These are phyloP conservation scores for Tetradesmus lagerheimii DNA, from an alignment of 139 green algal species.

Conservation along the genomic window DNA sequence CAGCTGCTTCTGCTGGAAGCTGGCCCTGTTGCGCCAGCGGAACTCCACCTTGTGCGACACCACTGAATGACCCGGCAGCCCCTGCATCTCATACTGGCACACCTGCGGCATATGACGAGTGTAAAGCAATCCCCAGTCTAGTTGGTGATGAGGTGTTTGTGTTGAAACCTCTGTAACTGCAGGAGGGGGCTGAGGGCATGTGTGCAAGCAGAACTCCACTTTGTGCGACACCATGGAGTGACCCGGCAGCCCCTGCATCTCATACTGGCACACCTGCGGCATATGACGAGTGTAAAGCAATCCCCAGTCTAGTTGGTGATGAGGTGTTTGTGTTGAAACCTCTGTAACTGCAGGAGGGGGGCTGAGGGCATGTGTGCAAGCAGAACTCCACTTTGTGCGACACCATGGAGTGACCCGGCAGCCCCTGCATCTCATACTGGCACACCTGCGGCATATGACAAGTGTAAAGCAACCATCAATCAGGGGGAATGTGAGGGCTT, in stretches of 20 bases:
- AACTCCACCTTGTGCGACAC: slow-evolving; percentile 15
- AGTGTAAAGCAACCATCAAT: no score
- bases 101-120: slow-evolving; percentile 6
- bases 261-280: slow-evolving; percentile 27
- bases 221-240: not conserved
- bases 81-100: slow-evolving; percentile 33
- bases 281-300: no score
- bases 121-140: no score
- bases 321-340: no score
- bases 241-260: slow-evolving; percentile 20
- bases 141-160: no score
- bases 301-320: no score
- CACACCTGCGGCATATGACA: slow-evolving; percentile 4
- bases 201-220: not conserved
- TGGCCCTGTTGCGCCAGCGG: not conserved
- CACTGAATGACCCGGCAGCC: not conserved
- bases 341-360: no score
- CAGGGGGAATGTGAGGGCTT: no score
- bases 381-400: not conserved
- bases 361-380: no score
- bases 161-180: no score
- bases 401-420: slow-evolving; percentile 13
- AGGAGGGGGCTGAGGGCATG: no score
- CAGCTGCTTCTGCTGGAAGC: not conserved
- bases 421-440: slow-evolving; percentile 19